Evolutionary conservation across 2,329 filamentous ascomycete genomes (phyloP), one percentile per base, ranked within the genome.

Genomic region (Claviceps quebecensis): DNA sequence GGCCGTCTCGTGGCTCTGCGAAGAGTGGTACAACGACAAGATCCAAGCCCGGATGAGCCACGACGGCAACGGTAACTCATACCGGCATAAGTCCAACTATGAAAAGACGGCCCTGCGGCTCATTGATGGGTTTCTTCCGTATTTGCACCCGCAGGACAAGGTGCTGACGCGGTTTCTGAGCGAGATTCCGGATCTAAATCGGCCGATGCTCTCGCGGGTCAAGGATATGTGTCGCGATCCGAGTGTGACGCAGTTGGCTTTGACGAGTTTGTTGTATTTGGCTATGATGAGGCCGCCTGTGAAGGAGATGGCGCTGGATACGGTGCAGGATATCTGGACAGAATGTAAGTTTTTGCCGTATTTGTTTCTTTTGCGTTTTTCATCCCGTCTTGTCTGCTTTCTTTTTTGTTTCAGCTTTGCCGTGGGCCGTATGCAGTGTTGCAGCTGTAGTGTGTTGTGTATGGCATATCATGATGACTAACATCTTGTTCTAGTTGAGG

Each of bases 1-100:
- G 22, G 91, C 89, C 1, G 88, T 97, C 49, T 83, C 84, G 7
- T 98, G 93, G 93, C 75, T 98, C 16, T 95, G 85, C 59, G 93
- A 98, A 66, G 93, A 98, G 68, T 98, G 93, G 91, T 97, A 95
- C 67, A 94, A 90, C 60, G 91, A 97, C 65, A 81, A 67, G 65
- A 68, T 71, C 56, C 69, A 65, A 54, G 70, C 62, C 52, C 72
- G 66, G 50, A 61, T 63, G n/a, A 66, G 65, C 29, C 29, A 34
- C 9, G 37, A 23, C 41, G 4, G 29, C 29, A 34, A 34, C 29
- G 64, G 65, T 11, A 71, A 75, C 41, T 74, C 29, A 34, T 34
- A 75, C 7, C 73, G 77, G 3, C 62, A 76, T 37, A 79, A 93
- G 64, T 96, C 95, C 37, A 79, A 93, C 65, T 96, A 95, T 66